Evolutionary conservation across 1,284 basidiomycete genomes (phyloP), one percentile per base, ranked within the genome.

Genomic region (Ceratobasidium theobromae): DNA sequence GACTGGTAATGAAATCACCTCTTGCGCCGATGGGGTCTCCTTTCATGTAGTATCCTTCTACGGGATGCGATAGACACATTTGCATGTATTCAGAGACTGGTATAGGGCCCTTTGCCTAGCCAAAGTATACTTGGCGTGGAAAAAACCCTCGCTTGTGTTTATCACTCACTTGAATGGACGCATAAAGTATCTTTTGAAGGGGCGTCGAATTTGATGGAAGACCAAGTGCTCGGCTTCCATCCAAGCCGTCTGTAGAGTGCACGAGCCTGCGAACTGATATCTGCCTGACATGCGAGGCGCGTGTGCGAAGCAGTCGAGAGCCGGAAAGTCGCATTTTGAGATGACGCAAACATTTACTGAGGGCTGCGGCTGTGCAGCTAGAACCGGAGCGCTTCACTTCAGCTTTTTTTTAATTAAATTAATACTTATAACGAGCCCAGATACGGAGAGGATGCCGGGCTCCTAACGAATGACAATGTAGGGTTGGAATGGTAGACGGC

Each of bases 1-100:
- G 97, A 70, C 90, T 94, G 1, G 97, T 99, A 41, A 93, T 89
- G 73, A 99, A 99, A 78, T 99, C 97, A 2, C 97, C 97, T 35
- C 82, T 80, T 0, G 84, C 72, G 9, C 97, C 97, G 72, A 99
- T 92, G 1, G 98, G 88, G 41, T 86, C 81, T 67, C 84, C 79
- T 65, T 88, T 87, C 81, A 88, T 90, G 78, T 98, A 97, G 77
- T 98, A 98, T 0, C 95, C 95, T 67, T 91, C 80, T 0, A 83
- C 87, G 0, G 94, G 93, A 76, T 97, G 93, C 0, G 87, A 83
- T 2, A 97, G 82, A 72, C 92, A 95, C 69, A 93, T 81, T 70
- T 90, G 86, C 87, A 96, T 95, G 77, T 95, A 98, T 0, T 86
- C 85, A 32, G 93, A 83, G 71, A 93, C 85, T 0, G 93, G 85